Evolutionary conservation across 768 basidiomycete species (phyloP).

Genomic region (Podaxis sp.): DNA sequence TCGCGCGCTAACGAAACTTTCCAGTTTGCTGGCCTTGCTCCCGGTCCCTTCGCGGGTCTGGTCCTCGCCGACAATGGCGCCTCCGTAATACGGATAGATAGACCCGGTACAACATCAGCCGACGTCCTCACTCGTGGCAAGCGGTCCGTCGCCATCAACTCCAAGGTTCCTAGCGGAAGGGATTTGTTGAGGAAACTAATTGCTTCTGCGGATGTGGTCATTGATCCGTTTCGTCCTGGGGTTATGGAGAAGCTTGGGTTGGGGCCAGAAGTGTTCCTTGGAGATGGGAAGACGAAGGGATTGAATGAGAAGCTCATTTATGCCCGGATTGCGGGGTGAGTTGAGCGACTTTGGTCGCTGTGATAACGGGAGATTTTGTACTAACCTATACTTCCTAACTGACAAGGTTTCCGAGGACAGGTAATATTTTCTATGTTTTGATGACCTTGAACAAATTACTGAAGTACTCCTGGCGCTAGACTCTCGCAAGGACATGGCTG

Average conservation of each 20-base stretch:
- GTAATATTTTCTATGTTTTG: conserved; percentile 26
- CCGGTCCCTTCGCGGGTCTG: conserved; percentile 77
- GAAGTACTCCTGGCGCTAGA: conserved; percentile 35
- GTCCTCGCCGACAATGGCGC: conserved; percentile 81
- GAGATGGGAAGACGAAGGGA: conserved; percentile 39
- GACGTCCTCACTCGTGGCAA: conserved; percentile 72
- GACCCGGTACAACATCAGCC: conserved; percentile 33
- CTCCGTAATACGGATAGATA: conserved; percentile 72
- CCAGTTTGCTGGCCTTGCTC: conserved; percentile 81
- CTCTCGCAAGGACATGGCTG: conserved; percentile 73
- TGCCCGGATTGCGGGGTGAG: conserved; percentile 75
- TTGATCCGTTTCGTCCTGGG: conserved; percentile 83
- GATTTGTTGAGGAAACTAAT: conserved; percentile 58
- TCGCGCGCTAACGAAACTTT: not conserved
- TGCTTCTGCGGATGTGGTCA: conserved; percentile 68
- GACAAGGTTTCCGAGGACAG: conserved; percentile 59
- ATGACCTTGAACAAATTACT: not conserved
- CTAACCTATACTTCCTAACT: not conserved
- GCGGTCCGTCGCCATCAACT: conserved; percentile 69
- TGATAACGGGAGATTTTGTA: not conserved
- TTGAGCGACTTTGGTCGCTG: conserved; percentile 2
- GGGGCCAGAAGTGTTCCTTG: conserved; percentile 73
- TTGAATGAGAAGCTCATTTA: conserved; percentile 66
- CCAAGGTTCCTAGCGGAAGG: conserved; percentile 59
- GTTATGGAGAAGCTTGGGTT: conserved; percentile 77